phyloP scores from a whole-genome alignment of 1,284 basidiomycete genomes.

The Pseudomicrostroma phylloplanum region DNA sequence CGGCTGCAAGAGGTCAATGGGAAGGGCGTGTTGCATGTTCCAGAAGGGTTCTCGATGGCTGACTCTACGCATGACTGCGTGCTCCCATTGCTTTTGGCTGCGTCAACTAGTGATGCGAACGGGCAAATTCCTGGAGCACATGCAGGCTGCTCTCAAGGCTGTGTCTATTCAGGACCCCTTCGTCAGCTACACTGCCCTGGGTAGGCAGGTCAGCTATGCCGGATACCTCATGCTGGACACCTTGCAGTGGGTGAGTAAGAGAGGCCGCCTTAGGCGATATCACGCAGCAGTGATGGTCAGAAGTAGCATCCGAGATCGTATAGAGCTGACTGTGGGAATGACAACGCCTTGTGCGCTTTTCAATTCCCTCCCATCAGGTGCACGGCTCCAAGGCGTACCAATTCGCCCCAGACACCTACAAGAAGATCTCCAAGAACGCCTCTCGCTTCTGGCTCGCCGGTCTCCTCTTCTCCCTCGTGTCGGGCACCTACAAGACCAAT shows the following conservation, averaged over 20 bases:
- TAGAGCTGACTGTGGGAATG: not conserved
- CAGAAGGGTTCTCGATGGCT: not conserved
- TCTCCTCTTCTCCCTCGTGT: slow-evolving; percentile 39
- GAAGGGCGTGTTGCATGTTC: not conserved
- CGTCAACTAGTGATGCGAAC: slow-evolving; percentile 73
- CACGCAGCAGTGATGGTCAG: not conserved
- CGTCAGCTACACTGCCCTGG: slow-evolving; percentile 76
- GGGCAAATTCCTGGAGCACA: slow-evolving; percentile 88
- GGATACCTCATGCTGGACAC: slow-evolving; percentile 61
- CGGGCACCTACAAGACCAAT: slow-evolving; percentile 46
- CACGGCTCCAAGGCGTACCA: slow-evolving; percentile 48
- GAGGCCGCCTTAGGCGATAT: no score
- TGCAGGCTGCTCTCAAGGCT: slow-evolving; percentile 83
- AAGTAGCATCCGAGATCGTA: not conserved
- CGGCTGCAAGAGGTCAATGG: not conserved
- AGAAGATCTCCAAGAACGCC: slow-evolving; percentile 65
- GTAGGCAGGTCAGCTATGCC: slow-evolving; percentile 80
- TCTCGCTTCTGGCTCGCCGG: slow-evolving; percentile 87
- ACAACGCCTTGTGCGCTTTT: slow-evolving; percentile 55
- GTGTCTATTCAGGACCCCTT: slow-evolving; percentile 59
- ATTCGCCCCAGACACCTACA: slow-evolving; percentile 60
- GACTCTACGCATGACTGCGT: not conserved
- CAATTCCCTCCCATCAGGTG: slow-evolving; percentile 62
- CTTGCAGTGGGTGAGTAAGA: slow-evolving; percentile 22
- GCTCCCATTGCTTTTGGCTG: slow-evolving; percentile 5